Conservation (phyloP, 306 rosid species). For the Erythrophleum fordii region DNA sequence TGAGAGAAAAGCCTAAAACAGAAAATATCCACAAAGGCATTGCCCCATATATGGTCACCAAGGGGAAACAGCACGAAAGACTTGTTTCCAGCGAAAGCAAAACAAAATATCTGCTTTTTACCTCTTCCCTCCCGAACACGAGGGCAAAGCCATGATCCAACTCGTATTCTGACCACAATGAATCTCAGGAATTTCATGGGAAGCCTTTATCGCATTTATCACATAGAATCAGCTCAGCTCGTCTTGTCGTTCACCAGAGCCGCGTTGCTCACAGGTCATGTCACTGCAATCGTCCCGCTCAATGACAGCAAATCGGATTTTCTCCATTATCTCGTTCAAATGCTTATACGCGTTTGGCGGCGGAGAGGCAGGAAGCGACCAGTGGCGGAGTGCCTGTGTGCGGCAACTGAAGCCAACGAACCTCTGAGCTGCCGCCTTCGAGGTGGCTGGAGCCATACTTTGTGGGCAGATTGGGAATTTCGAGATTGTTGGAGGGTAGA, state of each 20-base stretch:
- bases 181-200: conserved; percentile 78
- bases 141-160: too few relatives aligned
- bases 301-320: conserved; percentile 50
- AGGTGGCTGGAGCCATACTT: conserved; percentile 51
- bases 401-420: conserved; percentile 54
- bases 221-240: conserved; percentile 63
- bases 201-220: too few relatives aligned
- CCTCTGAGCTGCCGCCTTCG: conserved; percentile 46
- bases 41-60: conserved; percentile 30
- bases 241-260: conserved; percentile 62
- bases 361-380: conserved; percentile 29
- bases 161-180: conserved; percentile 71
- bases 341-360: conserved; percentile 52
- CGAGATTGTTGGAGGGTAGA: conserved; percentile 24
- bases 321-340: conserved; percentile 56
- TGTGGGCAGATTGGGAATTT: conserved; percentile 11
- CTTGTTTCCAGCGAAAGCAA: neutral
- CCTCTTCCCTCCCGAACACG: conserved; percentile 54
- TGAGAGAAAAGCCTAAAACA: conserved; percentile 62
- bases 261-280: conserved; percentile 60
- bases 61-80: conserved; percentile 1
- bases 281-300: conserved; percentile 51
- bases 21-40: conserved; percentile 15
- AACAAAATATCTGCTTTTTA: conserved; percentile 48
- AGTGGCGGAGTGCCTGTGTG: too few relatives aligned